A percentile compares a stretch with the other conserved stretches of the same genome.
phyloP scores from a whole-genome alignment of 495 filamentous ascomycete genomes.

The Aspergillus sparsus region DNA sequence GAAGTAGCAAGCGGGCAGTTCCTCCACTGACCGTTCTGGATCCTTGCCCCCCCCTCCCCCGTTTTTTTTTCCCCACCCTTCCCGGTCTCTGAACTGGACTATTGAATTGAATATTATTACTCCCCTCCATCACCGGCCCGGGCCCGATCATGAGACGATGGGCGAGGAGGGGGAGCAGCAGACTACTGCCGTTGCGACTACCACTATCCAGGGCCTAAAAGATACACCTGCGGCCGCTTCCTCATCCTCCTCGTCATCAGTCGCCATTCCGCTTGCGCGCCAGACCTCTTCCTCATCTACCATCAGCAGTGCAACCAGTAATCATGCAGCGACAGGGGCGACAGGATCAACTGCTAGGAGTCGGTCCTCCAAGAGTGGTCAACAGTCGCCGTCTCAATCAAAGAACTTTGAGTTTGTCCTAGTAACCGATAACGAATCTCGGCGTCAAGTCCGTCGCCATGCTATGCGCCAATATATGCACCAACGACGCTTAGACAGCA shows the following conservation, averaged over 20 bases:
- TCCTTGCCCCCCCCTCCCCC: constrained; percentile 7
- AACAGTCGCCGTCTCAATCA: constrained; percentile 18
- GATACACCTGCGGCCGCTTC: not conserved
- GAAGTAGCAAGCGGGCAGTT: constrained; percentile 11
- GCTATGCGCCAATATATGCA: constrained; percentile 38
- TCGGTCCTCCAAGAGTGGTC: constrained; percentile 15
- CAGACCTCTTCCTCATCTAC: not conserved
- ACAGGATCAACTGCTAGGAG: constrained; percentile 13
- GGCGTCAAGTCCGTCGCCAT: constrained; percentile 36
- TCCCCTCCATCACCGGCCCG: constrained; percentile 10
- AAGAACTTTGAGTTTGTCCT: constrained; percentile 36
- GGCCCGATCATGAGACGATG: constrained; percentile 31
- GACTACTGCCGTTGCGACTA: not conserved
- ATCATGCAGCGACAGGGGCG: constrained; percentile 13
- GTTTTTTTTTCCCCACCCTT: not conserved
- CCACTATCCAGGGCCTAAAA: not conserved
- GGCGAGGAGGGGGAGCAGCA: constrained; percentile 24
- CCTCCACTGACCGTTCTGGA: constrained; percentile 19
- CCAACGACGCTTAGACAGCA: constrained; percentile 33
- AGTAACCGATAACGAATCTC: constrained; percentile 33
- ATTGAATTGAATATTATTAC: not conserved
- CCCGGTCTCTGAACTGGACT: not conserved
- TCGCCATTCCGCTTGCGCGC: constrained; percentile 5
- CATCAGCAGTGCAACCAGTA: constrained; percentile 3
- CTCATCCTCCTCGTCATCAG: constrained; percentile 3